Base-by-base conservation (phyloP, 805 yeast genomes). In the Barnettozyma populi region DNA sequence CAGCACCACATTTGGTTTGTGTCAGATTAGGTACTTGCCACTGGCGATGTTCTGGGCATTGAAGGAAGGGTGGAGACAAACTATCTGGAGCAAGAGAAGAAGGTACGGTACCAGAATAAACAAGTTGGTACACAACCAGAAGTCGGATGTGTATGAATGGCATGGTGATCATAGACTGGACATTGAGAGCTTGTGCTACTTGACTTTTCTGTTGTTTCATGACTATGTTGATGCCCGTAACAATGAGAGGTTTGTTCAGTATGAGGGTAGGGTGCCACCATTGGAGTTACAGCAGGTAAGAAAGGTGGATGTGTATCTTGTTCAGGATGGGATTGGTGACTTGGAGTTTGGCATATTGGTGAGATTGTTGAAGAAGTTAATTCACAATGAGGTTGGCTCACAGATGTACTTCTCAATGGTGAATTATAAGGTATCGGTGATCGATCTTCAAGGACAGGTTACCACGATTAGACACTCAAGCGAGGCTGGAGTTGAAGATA, bases 161-260 rank as follows among this genome's bases (percentile, higher is more conserved):
- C 24, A 24, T 21, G 46, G 41, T 10, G 50, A 47, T 29, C 5
- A 11, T 4, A 43, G 38, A 9, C 25, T 47, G 19, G 44, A 47
- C 21, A 39, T 47, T 29, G 50, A 47, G 41, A 39, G 46, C 6
- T 7, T 47, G 10, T n/a, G 38, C 18, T 47, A 39, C 21, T 27
- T 47, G 32, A 43, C 29, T 10, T 43, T 47, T 8, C 19, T 32
- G 24, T 29, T 47, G 10, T 27, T 47, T n/a, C 21, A 27, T 23
- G 18, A 35, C 2, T 18, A 47, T 19, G 19, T 27, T 11, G 23
- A 25, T 20, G 31, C 23, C 16, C 38, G 16, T 6, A 35, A 34
- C 13, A 37, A 10, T 5, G 14, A 7, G 40, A 32, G 36, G 21
- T 16, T 31, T n/a, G 16, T 14, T 7, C 14, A 20, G 11, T 41